Evolutionary conservation across 1,284 basidiomycete species (phyloP).

Genomic region (Earliella scabrosa): DNA sequence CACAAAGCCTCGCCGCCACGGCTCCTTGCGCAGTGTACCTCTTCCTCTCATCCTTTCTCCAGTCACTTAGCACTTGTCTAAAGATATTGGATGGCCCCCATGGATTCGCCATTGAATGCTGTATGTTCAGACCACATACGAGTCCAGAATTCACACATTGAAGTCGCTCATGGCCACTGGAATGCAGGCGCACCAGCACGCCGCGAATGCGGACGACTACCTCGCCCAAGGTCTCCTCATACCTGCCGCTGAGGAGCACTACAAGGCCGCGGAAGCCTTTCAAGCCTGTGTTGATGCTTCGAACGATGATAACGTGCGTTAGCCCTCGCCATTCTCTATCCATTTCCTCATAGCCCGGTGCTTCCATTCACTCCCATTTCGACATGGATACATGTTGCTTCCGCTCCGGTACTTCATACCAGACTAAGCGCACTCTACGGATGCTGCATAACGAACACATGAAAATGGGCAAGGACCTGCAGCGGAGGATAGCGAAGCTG

Average conservation of each 20-base stretch:
- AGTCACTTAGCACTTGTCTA: too few relatives aligned
- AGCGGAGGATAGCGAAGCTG: conserved; percentile 69
- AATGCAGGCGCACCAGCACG: conserved; percentile 77
- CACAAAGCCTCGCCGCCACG: conserved; percentile 6
- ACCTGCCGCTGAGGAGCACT: conserved; percentile 64
- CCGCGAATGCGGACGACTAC: conserved; percentile 76
- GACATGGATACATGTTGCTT: background rate
- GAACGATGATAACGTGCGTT: conserved; percentile 67
- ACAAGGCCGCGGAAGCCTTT: conserved; percentile 76
- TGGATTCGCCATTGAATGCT: conserved; percentile 40
- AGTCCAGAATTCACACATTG: background rate
- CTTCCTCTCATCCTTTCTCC: conserved; percentile 3
- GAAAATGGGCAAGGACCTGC: conserved; percentile 70
- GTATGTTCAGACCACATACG: conserved; percentile 23
- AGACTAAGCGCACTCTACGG: conserved; percentile 77
- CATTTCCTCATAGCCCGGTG: background rate
- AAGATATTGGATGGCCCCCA: conserved; percentile 30
- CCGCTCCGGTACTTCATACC: background rate
- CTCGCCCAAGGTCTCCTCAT: conserved; percentile 65
- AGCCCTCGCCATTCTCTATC: conserved; percentile 10
- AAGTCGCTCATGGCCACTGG: background rate
- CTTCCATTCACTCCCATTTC: background rate
- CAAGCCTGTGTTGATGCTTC: conserved; percentile 70
- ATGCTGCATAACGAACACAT: conserved; percentile 75
- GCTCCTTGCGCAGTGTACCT: background rate